phyloP scores from a whole-genome alignment of 345 rosid species.

The Gossypium stocksii region DNA sequence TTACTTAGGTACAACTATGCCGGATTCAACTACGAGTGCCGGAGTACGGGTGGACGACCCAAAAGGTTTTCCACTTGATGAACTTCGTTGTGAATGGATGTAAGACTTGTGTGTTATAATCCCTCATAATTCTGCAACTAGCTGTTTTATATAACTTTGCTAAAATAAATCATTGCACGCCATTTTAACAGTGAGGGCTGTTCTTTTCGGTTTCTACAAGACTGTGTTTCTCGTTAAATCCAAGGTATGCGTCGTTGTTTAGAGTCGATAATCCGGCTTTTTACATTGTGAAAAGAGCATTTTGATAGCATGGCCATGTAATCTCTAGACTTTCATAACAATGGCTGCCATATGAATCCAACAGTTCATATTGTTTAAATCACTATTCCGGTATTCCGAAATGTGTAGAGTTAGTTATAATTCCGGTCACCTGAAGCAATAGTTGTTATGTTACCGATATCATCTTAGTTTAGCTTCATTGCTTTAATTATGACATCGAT shows the following conservation, averaged over 20 bases:
- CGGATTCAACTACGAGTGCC: conserved; percentile 88
- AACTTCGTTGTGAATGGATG: conserved; percentile 88
- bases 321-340: not conserved
- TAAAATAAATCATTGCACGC: conserved; percentile 4
- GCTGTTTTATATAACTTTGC: conserved; percentile 8
- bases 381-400: not conserved
- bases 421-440: not conserved
- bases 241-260: conserved; percentile 31
- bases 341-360: not conserved
- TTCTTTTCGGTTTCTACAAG: conserved; percentile 45
- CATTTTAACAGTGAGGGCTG: conserved; percentile 45
- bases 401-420: too few species aligned
- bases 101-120: conserved; percentile 21
- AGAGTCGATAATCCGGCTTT: not conserved
- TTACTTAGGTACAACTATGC: conserved; percentile 58
- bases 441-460: not conserved
- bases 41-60: conserved; percentile 94
- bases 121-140: conserved; percentile 2
- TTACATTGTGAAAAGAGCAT: not conserved
- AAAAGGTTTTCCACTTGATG: conserved; percentile 92
- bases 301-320: not conserved
- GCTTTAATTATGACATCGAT: not conserved
- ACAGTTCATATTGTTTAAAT: not conserved
- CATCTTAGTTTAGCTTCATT: conserved; percentile 8
- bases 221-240: conserved; percentile 39